Percentiles rank a stretch among this genome's conserved stretches.
These are phyloP conservation scores for Salix purpurea DNA, from an alignment of 345 rosid genomes.

Conservation along the genomic window DNA sequence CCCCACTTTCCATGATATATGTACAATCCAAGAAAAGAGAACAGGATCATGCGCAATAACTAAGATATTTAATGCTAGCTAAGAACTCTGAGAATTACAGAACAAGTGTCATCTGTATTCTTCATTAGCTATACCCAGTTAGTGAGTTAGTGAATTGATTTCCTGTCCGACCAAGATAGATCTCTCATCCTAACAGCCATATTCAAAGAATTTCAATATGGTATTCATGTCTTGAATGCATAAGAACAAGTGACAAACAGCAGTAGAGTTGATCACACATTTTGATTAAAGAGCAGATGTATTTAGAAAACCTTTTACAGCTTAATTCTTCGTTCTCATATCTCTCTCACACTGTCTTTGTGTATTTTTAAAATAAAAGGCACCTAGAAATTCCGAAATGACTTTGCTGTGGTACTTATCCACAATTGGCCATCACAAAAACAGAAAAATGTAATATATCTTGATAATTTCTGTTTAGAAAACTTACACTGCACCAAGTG, in stretches of 20 bases:
- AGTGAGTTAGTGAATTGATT: not conserved
- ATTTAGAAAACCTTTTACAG: not conserved
- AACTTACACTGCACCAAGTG: slow-evolving; percentile 10
- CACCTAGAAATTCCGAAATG: not conserved
- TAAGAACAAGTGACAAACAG: not conserved
- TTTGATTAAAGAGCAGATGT: not conserved
- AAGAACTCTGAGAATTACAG: not conserved
- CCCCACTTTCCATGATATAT: not conserved
- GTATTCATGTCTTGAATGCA: not conserved
- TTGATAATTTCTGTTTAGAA: not conserved
- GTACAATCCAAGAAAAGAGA: not conserved
- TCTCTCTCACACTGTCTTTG: not conserved
- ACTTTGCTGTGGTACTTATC: not conserved
- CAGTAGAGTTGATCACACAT: not conserved
- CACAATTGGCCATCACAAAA: not conserved
- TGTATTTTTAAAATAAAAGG: not conserved
- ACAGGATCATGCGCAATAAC: too few species aligned
- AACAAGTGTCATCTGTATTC: not conserved
- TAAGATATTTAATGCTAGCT: not conserved
- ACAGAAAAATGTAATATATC: not conserved
- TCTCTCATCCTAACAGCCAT: not conserved
- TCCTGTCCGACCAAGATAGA: not conserved
- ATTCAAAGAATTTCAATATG: not conserved
- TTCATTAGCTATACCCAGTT: not conserved
- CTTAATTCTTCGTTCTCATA: not conserved